Evolutionary conservation across 345 rosid genomes (phyloP).

Genomic region (Melaleuca alternifolia): DNA sequence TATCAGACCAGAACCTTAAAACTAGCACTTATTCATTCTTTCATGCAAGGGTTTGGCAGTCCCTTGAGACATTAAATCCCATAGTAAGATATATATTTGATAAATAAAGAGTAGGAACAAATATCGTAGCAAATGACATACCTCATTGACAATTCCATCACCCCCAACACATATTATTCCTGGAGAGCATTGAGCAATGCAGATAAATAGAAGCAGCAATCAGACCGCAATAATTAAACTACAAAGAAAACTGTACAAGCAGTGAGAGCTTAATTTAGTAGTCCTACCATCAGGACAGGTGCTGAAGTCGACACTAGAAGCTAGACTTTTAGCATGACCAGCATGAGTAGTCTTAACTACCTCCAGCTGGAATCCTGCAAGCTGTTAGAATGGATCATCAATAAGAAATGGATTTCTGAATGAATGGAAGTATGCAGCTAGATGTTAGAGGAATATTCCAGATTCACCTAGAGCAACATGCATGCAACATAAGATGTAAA

Average conservation of each 20-base stretch:
- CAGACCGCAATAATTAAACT: neutral
- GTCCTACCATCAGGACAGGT: slow-evolving; percentile 79
- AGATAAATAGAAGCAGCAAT: neutral
- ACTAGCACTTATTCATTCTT: neutral
- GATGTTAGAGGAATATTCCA: neutral
- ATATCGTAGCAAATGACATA: slow-evolving; percentile 16
- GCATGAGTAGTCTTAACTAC: slow-evolving; percentile 86
- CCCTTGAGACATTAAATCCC: neutral
- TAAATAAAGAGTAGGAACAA: neutral
- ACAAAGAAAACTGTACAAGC: slow-evolving; percentile 1
- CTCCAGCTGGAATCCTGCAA: slow-evolving; percentile 93
- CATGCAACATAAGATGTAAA: neutral
- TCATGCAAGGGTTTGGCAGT: neutral
- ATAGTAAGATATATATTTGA: neutral
- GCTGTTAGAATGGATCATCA: slow-evolving; percentile 33
- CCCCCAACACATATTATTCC: slow-evolving; percentile 98
- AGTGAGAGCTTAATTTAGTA: neutral
- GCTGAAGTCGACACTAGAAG: slow-evolving; percentile 81
- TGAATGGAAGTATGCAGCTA: neutral
- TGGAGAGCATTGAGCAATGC: slow-evolving; percentile 14
- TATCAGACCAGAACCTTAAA: neutral
- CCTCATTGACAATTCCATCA: slow-evolving; percentile 98
- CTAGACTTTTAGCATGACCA: slow-evolving; percentile 83
- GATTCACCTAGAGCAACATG: neutral
- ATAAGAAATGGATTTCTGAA: neutral